Base-by-base conservation (phyloP, 2,329 filamentous ascomycete species). In the Pestalotiopsis sp. region DNA sequence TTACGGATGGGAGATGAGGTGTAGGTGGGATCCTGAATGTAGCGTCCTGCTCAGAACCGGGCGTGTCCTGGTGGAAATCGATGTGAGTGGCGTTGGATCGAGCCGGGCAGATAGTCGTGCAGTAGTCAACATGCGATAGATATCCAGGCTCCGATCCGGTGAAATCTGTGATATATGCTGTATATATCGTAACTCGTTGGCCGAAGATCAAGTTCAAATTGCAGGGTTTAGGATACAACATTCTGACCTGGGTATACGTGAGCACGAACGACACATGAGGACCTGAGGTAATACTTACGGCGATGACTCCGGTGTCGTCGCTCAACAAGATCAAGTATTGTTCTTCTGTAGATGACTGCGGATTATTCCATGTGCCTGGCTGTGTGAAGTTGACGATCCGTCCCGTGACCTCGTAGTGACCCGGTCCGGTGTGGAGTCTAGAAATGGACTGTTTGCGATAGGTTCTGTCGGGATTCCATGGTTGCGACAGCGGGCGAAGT, bases 51-150 rank as follows among this genome's bases (percentile, higher is more conserved):
- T 85, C 82, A 56, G 75, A 76, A 9, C 71, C 72, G 3, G 66
- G 39, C 5, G 78, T 80, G 36, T 83, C 83, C n/a, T 82, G 78
- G 66, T 89, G 84, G 12, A 90, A 76, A 76, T 84, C 84, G 64
- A 90, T 78, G 69, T 88, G 84, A 58, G 85, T 88, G 57, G 82
- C 82, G 6, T 82, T 82, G 67, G 88, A 83, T 7, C 86, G 82
- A 56, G 88, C 86, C 0, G 88, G 88, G 66, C 89, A 89, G 38
- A 91, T 82, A n/a, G 84, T 86, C 0, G 85, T 85, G 66, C 85
- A 85, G 23, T 86, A 77, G 1, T 83, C 81, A 66, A 86, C 87
- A 56, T 77, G 80, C 0, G 80, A 79, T 14, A 81, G 77, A 4
- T 72, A 72, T 0, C 73, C 71, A 1, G 75, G 72, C 14, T 73